phyloP scores from a whole-genome alignment of 1,139 yeast genomes.

The Wickerhamomyces sp. region DNA sequence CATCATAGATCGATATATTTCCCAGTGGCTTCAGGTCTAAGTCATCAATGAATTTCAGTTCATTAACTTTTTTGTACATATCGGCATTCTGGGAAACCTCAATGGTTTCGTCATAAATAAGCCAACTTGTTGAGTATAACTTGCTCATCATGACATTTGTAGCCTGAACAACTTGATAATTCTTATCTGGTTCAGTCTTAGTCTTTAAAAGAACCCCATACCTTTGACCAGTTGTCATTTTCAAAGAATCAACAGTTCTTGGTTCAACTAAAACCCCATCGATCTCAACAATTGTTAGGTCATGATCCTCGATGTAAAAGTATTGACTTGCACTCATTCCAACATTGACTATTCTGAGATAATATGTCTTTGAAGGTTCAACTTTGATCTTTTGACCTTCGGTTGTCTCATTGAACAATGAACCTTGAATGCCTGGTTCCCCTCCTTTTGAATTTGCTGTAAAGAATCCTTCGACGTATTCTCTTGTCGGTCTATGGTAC shows the following conservation, averaged over 20 bases:
- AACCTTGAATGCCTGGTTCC: constrained; percentile 49
- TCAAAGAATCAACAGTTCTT: constrained; percentile 47
- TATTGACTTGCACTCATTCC: constrained; percentile 55
- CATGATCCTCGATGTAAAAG: constrained; percentile 48
- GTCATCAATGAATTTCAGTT: constrained; percentile 33
- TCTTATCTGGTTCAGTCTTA: constrained; percentile 24
- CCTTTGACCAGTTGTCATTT: constrained; percentile 72
- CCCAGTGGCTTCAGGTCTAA: constrained; percentile 35
- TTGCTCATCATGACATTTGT: constrained; percentile 33
- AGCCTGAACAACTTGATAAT: constrained; percentile 32
- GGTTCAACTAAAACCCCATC: constrained; percentile 71
- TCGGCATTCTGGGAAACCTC: constrained; percentile 28
- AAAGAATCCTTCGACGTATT: constrained; percentile 34
- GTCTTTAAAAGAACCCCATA: constrained; percentile 53
- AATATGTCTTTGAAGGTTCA: constrained; percentile 43
- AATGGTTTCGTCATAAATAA: constrained; percentile 29
- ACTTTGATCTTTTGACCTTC: constrained; percentile 39
- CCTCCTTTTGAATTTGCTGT: constrained; percentile 41
- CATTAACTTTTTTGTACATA: constrained; percentile 20
- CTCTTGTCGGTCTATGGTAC: constrained; percentile 39
- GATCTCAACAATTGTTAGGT: constrained; percentile 55
- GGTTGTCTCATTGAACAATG: constrained; percentile 47
- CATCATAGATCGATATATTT: constrained; percentile 33
- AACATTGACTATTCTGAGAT: constrained; percentile 45
- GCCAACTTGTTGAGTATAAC: constrained; percentile 33